phyloP scores from a whole-genome alignment of 805 yeast genomes.

The Tetrapisispora taiwanensis region DNA sequence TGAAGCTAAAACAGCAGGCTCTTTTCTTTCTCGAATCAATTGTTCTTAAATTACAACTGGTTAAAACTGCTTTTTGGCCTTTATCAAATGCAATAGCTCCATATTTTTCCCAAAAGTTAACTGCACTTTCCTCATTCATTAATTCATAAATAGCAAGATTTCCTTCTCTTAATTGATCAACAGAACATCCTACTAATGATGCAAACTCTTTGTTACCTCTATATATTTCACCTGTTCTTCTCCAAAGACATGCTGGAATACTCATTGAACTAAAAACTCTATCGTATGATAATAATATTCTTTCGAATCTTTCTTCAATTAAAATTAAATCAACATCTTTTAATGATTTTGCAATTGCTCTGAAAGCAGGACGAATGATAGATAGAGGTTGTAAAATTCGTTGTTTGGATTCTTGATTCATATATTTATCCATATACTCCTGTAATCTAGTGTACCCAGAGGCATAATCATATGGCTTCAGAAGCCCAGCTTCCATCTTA shows the following conservation, averaged over 20 bases:
- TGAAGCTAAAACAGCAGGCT: constrained; percentile 88
- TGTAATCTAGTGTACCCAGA: constrained; percentile 86
- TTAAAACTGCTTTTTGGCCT: constrained; percentile 88
- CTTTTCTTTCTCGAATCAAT: constrained; percentile 71
- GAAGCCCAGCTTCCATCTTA: constrained; percentile 82
- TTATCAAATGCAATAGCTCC: constrained; percentile 94
- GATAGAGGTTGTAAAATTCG: constrained; percentile 78
- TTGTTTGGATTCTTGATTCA: constrained; percentile 75
- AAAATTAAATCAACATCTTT: constrained; percentile 84
- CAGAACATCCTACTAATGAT: constrained; percentile 75
- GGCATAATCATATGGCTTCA: constrained; percentile 89
- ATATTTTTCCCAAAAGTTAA: constrained; percentile 94
- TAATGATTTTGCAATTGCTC: constrained; percentile 83
- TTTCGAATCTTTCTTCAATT: constrained; percentile 89
- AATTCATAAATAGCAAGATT: constrained; percentile 84
- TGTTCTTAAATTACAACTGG: constrained; percentile 80
- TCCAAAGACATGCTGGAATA: constrained; percentile 93
- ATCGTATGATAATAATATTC: constrained; percentile 88
- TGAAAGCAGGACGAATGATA: constrained; percentile 81
- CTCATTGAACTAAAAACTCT: constrained; percentile 96
- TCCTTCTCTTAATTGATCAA: constrained; percentile 88
- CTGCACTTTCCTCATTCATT: constrained; percentile 93
- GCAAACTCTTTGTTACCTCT: constrained; percentile 96
- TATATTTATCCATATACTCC: constrained; percentile 83
- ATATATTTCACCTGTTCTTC: constrained; percentile 93